phyloP scores from a whole-genome alignment of 768 basidiomycete species.

The Collybiopsis confluens region DNA sequence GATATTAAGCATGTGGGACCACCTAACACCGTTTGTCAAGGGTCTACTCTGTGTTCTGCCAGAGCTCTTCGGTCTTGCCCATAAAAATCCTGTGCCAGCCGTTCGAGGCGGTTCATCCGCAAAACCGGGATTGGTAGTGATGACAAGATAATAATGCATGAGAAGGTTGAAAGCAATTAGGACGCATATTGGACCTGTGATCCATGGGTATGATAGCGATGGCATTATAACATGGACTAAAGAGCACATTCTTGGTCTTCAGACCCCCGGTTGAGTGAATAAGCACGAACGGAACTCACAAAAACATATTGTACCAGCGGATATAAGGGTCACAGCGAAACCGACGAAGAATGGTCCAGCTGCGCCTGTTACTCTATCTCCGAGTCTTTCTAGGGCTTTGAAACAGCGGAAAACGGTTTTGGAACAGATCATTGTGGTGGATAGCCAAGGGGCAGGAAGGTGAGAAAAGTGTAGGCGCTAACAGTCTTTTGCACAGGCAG shows the following conservation, averaged over 20 bases:
- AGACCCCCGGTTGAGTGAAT: too few relatives aligned
- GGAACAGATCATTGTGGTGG: conserved; percentile 43
- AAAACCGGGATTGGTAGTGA: conserved; percentile 72
- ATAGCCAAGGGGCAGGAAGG: too few relatives aligned
- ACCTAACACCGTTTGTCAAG: conserved; percentile 41
- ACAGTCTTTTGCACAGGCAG: too few relatives aligned
- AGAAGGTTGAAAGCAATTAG: conserved; percentile 74
- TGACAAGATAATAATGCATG: conserved; percentile 82
- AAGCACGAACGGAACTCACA: conserved; percentile 49
- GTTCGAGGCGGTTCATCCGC: conserved; percentile 52
- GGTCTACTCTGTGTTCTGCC: conserved; percentile 19
- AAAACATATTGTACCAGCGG: conserved; percentile 68
- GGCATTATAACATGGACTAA: conserved; percentile 80
- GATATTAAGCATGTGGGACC: conserved; percentile 46
- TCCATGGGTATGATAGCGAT: conserved; percentile 49
- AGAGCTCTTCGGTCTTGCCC: conserved; percentile 45
- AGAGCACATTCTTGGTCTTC: neutral
- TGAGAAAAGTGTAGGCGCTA: too few relatives aligned
- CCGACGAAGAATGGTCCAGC: conserved; percentile 89
- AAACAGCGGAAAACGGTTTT: conserved; percentile 48
- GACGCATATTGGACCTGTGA: conserved; percentile 66
- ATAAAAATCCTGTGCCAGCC: conserved; percentile 40
- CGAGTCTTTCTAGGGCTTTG: conserved; percentile 63
- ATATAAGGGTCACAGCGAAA: conserved; percentile 72
- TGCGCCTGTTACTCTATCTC: conserved; percentile 79